Evolutionary conservation across 75 land plant species (phyloP).

Genomic region (Selaginella tamariscina): DNA sequence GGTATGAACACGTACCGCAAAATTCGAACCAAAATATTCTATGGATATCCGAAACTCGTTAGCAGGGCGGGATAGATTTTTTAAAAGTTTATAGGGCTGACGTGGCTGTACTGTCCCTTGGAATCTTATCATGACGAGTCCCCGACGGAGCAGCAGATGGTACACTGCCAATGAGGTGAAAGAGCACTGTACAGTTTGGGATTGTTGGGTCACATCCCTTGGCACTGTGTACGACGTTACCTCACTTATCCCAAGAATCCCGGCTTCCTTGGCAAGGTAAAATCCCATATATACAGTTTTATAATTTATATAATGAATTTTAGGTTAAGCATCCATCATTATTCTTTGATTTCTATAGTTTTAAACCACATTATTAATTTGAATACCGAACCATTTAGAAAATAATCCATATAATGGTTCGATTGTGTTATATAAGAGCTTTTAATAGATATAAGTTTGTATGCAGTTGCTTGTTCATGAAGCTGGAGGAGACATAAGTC

Average conservation of each 20-base stretch:
- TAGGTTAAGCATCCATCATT: no score
- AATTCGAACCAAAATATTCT: no score
- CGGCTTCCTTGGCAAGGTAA: conserved; percentile 17
- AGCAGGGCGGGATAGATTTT: no score
- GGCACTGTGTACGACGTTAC: conserved; percentile 22
- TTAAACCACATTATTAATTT: no score
- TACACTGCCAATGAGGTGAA: conserved; percentile 25
- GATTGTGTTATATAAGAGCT: no score
- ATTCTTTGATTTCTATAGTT: not conserved
- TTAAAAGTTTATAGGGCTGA: no score
- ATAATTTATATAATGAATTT: not conserved
- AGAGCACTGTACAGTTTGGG: conserved; percentile 15
- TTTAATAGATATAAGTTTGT: not conserved
- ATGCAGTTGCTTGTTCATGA: conserved; percentile 21
- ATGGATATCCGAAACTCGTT: no score
- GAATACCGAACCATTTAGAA: no score
- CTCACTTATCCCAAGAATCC: conserved; percentile 17
- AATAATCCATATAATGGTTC: no score
- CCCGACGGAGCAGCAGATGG: conserved; percentile 19
- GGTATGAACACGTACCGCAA: no score
- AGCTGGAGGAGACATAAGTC: conserved; percentile 31
- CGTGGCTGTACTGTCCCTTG: no score
- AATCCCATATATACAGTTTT: not conserved
- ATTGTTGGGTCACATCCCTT: conserved; percentile 22
- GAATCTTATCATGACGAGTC: not conserved